Evolutionary conservation across 2,329 filamentous ascomycete genomes (phyloP), one percentile per base, ranked within the genome.

Genomic region (Verticillium albo-atrum): DNA sequence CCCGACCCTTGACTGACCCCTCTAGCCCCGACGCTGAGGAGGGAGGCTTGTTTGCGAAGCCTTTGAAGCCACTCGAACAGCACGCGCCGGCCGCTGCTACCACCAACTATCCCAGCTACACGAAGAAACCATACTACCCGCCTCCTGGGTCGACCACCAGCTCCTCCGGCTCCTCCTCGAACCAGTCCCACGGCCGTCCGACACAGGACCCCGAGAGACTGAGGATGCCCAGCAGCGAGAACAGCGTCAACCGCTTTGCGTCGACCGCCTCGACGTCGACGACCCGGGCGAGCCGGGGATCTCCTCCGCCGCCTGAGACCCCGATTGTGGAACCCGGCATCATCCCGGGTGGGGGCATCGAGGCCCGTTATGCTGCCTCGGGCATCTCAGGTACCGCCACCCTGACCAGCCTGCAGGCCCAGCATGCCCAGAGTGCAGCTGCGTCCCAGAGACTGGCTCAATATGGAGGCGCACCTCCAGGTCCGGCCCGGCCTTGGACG

Each of bases 211-310:
- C 70, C 23, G 70, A 72, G 34, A 74, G 66, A 34, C 70, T 75
- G 54, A 71, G 71, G 51, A 76, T 76, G 69, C 72, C 75, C n/a
- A 68, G 68, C 28, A 55, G 60, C 34, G 78, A 82, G n/a, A 75
- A 68, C 56, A 77, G 78, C 30, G 81, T 89, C 63, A 87, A 84
- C 68, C 81, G 86, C 52, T 86, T 87, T 65, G 81, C 83, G 12
- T 97, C 94, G 2, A 96, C 91, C 7, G 92, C 94, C 15, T 98
- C 95, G 0, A 96, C 88, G 14, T 96, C 93, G 2, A 99, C 95
- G 1, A 97, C 94, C 2, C 87, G 91, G 64, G 95, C 95, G 23
- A 93, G 90, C 69, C 85, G 95, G 66, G 95, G 95, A 51, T 98
- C 94, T 28, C 95, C 95, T 5, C 94, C 95, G 4, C 95, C 95